phyloP scores from a whole-genome alignment of 352 stramenopile species.

The Globisporangium takayamanum region DNA sequence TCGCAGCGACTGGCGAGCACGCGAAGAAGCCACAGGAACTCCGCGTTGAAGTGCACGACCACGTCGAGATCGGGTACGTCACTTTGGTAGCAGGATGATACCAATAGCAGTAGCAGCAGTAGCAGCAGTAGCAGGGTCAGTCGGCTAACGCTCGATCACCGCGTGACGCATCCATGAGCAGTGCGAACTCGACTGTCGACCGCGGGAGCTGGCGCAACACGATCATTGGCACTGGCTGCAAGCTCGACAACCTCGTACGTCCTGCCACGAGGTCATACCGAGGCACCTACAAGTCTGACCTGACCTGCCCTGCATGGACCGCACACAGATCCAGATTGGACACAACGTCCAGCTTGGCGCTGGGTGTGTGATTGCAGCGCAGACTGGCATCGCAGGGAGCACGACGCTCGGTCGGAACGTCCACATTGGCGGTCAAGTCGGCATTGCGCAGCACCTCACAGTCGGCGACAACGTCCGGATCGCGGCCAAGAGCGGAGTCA shows the following conservation, averaged over 20 bases:
- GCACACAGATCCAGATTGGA: slow-evolving; percentile 70
- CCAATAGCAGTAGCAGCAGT: too few species aligned
- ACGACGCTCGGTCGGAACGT: slow-evolving; percentile 72
- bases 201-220: slow-evolving; percentile 84
- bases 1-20: slow-evolving; percentile 51
- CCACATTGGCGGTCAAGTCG: slow-evolving; percentile 75
- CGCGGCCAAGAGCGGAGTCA: slow-evolving; percentile 80
- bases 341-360: slow-evolving; percentile 79
- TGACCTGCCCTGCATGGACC: not conserved
- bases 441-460: slow-evolving; percentile 70
- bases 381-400: slow-evolving; percentile 80
- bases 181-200: slow-evolving; percentile 75
- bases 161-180: slow-evolving; percentile 8
- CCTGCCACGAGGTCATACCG: not conserved
- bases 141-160: too few species aligned
- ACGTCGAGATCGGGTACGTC: slow-evolving; percentile 79
- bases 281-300: too few species aligned
- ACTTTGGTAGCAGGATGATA: not conserved
- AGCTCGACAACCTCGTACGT: slow-evolving; percentile 77
- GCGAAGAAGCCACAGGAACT: slow-evolving; percentile 80
- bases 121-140: too few species aligned
- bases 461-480: slow-evolving; percentile 84
- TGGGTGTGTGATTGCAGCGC: slow-evolving; percentile 68
- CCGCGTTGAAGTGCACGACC: slow-evolving; percentile 64
- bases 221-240: slow-evolving; percentile 57